These are phyloP conservation scores for Phylloporus scabripes DNA, from an alignment of 768 basidiomycete genomes.

Conservation along the genomic window DNA sequence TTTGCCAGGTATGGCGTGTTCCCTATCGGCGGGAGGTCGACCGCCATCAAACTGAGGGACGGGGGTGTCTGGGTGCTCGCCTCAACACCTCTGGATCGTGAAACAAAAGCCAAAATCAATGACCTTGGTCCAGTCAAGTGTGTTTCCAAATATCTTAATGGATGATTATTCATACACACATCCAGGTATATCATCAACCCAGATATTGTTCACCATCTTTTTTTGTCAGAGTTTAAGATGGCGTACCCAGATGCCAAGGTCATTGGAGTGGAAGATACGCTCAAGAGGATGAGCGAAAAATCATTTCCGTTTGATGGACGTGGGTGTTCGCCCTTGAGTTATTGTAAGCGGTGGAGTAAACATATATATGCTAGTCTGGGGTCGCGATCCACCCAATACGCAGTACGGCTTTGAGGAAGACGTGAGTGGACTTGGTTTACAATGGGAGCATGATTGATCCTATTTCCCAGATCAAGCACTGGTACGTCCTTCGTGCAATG, in stretches of 20 bases:
- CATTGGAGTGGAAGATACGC: slow-evolving; percentile 57
- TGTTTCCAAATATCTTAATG: not conserved
- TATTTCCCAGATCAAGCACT: slow-evolving; percentile 42
- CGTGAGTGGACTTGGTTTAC: slow-evolving; percentile 25
- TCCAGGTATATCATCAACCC: slow-evolving; percentile 54
- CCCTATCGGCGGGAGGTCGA: slow-evolving; percentile 79
- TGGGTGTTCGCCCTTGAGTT: slow-evolving; percentile 25
- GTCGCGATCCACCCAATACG: slow-evolving; percentile 55
- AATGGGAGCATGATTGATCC: not conserved
- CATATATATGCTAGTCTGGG: slow-evolving; percentile 41
- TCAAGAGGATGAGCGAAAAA: slow-evolving; percentile 47
- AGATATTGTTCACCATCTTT: slow-evolving; percentile 56
- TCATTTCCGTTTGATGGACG: slow-evolving; percentile 59
- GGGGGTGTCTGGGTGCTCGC: slow-evolving; percentile 81
- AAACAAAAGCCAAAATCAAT: slow-evolving; percentile 58
- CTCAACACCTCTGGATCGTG: slow-evolving; percentile 62
- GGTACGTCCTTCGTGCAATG: slow-evolving; percentile 28
- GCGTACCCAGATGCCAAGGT: slow-evolving; percentile 68
- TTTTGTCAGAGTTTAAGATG: slow-evolving; percentile 57
- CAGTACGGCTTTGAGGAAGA: slow-evolving; percentile 78
- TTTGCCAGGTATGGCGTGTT: slow-evolving; percentile 62
- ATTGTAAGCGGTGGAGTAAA: not conserved
- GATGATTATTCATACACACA: not conserved
- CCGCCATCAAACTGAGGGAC: slow-evolving; percentile 63
- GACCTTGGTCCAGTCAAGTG: slow-evolving; percentile 67